Evolutionary conservation across 805 yeast species (phyloP).

Genomic region (Candida quercuum): DNA sequence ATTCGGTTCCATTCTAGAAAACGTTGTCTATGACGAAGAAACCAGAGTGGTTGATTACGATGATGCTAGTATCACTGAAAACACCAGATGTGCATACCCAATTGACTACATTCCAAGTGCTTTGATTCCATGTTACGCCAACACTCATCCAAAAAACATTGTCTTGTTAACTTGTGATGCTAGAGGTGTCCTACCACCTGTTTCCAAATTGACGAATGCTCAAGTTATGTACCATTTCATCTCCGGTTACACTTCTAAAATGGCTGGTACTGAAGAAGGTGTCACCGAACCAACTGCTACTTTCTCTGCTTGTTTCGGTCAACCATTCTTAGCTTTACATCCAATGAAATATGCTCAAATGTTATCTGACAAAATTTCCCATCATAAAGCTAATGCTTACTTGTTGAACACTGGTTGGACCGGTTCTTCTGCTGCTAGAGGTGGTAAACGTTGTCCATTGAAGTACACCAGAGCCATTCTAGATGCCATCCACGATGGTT

Average conservation of each 20-base stretch:
- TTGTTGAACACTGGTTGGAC: constrained; percentile 98
- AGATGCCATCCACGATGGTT: constrained; percentile 92
- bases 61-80: constrained; percentile 82
- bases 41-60: constrained; percentile 83
- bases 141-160: constrained; percentile 87
- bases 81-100: constrained; percentile 98
- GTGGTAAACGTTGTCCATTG: constrained; percentile 96
- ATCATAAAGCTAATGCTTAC: constrained; percentile 93
- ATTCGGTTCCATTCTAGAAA: constrained; percentile 93
- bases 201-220: constrained; percentile 85
- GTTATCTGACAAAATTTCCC: constrained; percentile 84
- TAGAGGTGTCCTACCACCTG: constrained; percentile 96
- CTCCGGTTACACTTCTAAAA: constrained; percentile 97
- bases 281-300: constrained; percentile 97
- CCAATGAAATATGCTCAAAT: constrained; percentile 98
- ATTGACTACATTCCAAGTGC: constrained; percentile 96
- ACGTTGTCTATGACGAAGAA: constrained; percentile 76
- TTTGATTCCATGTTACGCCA: constrained; percentile 88
- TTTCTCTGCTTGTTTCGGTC: constrained; percentile 98
- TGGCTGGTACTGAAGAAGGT: constrained; percentile 99
- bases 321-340: constrained; percentile 95
- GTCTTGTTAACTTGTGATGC: constrained; percentile 95
- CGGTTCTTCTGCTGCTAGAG: constrained; percentile 85
- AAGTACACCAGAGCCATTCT: constrained; percentile 96
- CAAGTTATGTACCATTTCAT: constrained; percentile 99